Conservation (phyloP, 495 filamentous ascomycete genomes). For the Aspergillus mulundensis region DNA sequence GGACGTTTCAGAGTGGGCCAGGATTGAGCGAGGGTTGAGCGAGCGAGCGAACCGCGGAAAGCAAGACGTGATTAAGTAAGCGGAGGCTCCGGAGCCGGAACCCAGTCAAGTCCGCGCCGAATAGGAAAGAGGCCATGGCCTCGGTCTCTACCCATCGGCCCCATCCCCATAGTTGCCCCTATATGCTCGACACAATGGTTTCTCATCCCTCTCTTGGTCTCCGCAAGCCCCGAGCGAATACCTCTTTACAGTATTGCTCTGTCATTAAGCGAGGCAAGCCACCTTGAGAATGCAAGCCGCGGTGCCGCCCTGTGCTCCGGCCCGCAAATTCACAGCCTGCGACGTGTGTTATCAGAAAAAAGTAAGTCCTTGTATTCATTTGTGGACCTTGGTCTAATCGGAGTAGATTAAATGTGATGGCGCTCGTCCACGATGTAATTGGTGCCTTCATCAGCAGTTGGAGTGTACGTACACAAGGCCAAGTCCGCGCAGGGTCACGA, state of each 20-base stretch:
- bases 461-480: background rate
- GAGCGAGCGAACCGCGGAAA: too few species aligned
- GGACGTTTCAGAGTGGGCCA: background rate
- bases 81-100: background rate
- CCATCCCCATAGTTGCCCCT: background rate
- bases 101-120: background rate
- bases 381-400: background rate
- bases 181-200: background rate
- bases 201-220: background rate
- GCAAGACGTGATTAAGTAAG: background rate
- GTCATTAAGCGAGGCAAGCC: background rate
- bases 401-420: background rate
- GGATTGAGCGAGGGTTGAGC: too few species aligned
- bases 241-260: background rate
- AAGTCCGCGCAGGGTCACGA: background rate
- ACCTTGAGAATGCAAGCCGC: background rate
- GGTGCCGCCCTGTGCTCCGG: background rate
- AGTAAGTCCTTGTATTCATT: background rate
- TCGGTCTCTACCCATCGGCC: background rate
- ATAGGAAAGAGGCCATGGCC: background rate
- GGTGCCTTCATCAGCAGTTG: background rate
- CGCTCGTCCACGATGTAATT: background rate
- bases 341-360: background rate
- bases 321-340: background rate
- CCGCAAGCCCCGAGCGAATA: background rate